Percentiles rank a stretch among this genome's conserved stretches.
Evolutionary conservation across 2,329 filamentous ascomycete genomes (phyloP).

Genomic region (Phialophora chinensis): DNA sequence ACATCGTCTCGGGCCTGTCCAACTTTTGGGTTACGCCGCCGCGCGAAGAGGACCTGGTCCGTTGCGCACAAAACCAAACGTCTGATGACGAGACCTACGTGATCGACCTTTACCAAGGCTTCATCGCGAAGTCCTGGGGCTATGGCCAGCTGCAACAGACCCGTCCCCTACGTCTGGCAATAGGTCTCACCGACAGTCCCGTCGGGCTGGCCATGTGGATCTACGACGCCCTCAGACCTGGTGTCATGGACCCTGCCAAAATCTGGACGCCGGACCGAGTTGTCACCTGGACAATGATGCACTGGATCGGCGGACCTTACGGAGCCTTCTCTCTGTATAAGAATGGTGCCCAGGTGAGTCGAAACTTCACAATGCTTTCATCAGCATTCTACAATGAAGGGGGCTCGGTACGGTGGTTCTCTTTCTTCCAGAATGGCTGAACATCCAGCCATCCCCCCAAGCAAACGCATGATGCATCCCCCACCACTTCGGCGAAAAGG

Average conservation of each 20-base stretch:
- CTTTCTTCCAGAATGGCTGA: neutral
- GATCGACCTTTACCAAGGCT: slow-evolving; percentile 28
- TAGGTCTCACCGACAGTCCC: slow-evolving; percentile 41
- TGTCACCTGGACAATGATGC: slow-evolving; percentile 43
- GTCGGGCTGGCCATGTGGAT: slow-evolving; percentile 43
- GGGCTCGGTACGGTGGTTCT: neutral
- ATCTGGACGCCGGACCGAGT: slow-evolving; percentile 39
- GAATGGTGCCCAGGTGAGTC: slow-evolving; percentile 28
- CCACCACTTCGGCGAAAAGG: no score
- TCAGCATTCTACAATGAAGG: neutral
- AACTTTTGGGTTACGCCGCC: slow-evolving; percentile 39
- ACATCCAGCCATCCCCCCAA: neutral
- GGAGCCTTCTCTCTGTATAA: slow-evolving; percentile 36
- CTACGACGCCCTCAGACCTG: slow-evolving; percentile 38
- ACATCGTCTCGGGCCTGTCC: slow-evolving; percentile 36
- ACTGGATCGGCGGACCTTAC: slow-evolving; percentile 40
- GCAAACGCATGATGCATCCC: neutral
- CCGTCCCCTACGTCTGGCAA: slow-evolving; percentile 39
- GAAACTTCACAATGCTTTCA: neutral
- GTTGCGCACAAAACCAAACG: slow-evolving; percentile 19
- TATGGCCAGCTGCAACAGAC: slow-evolving; percentile 36
- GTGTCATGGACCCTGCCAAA: slow-evolving; percentile 32
- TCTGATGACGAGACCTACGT: slow-evolving; percentile 33
- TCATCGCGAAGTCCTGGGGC: slow-evolving; percentile 22
- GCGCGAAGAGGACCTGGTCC: slow-evolving; percentile 15